Conservation (phyloP, 176 grass and related monocot species). For the Bothriochloa decipiens region DNA sequence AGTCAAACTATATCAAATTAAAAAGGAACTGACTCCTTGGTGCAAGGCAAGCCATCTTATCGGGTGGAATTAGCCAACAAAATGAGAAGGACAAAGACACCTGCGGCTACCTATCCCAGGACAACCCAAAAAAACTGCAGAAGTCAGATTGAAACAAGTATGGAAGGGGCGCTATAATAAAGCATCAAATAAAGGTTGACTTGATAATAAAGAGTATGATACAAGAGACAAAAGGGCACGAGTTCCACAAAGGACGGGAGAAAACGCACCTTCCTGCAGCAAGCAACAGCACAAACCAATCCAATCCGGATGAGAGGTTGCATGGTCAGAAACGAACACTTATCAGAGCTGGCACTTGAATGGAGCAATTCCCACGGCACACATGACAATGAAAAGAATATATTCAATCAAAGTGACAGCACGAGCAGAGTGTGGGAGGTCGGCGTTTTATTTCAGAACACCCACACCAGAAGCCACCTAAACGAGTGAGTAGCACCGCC, state of each 20-base stretch:
- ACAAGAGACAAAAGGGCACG: background rate
- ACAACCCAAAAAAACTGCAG: conserved; percentile 32
- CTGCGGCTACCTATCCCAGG: background rate
- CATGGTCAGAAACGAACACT: conserved; percentile 33
- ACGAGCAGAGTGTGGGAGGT: background rate
- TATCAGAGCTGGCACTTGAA: background rate
- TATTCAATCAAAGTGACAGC: conserved; percentile 40
- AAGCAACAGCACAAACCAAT: conserved; percentile 39
- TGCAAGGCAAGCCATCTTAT: conserved; percentile 34
- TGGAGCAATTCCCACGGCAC: conserved; percentile 31
- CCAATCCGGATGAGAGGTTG: conserved; percentile 19
- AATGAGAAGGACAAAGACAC: conserved; percentile 34
- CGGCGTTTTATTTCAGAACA: conserved; percentile 13
- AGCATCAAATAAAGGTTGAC: conserved; percentile 32
- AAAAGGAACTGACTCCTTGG: conserved; percentile 13
- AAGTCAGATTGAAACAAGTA: conserved; percentile 33
- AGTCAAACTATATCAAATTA: conserved; percentile 35
- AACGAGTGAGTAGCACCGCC: conserved; percentile 34
- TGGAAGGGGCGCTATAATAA: background rate
- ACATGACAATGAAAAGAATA: conserved; percentile 40
- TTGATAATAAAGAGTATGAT: background rate
- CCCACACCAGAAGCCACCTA: conserved; percentile 49
- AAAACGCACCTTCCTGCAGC: conserved; percentile 37
- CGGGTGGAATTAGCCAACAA: conserved; percentile 5
- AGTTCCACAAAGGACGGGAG: conserved; percentile 27